Percentiles rank a stretch among this genome's conserved stretches.
These are phyloP conservation scores for Diaporthe sp. DNA, from an alignment of 2,329 filamentous ascomycete genomes.

Conservation along the genomic window DNA sequence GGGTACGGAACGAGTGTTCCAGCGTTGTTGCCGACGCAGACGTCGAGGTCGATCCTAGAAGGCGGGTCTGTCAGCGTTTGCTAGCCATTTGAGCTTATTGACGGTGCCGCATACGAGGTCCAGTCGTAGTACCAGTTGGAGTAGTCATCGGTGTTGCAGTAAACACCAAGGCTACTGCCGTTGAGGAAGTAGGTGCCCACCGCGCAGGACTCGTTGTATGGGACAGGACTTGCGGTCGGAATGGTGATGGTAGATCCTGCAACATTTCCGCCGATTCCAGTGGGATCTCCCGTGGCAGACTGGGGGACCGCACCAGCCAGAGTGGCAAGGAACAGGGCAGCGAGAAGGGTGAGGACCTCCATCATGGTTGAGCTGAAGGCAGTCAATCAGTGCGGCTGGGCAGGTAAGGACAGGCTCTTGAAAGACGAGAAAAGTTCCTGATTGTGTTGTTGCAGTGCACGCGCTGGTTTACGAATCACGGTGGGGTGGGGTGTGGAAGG, in stretches of 20 bases:
- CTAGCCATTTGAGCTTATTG: background rate
- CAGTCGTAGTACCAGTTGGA: slow-evolving; percentile 55
- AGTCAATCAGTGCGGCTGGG: background rate
- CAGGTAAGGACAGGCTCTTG: background rate
- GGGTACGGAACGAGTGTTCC: slow-evolving; percentile 43
- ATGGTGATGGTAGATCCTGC: slow-evolving; percentile 28
- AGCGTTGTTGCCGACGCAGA: slow-evolving; percentile 48
- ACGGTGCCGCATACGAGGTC: slow-evolving; percentile 51
- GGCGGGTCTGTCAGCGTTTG: slow-evolving; percentile 21
- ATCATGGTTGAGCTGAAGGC: background rate
- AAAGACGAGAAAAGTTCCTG: background rate
- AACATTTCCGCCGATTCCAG: slow-evolving; percentile 25
- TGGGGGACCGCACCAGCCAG: background rate
- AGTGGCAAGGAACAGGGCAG: background rate
- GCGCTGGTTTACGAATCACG: background rate
- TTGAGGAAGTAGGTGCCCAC: slow-evolving; percentile 52
- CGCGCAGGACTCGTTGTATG: slow-evolving; percentile 50
- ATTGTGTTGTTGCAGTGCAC: background rate
- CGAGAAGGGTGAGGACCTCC: background rate
- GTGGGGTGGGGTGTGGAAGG: too few relatives aligned
- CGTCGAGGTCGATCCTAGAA: slow-evolving; percentile 54
- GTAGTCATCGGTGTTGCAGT: slow-evolving; percentile 56
- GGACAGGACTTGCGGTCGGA: slow-evolving; percentile 19
- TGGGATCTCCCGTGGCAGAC: background rate
- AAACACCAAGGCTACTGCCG: slow-evolving; percentile 54